A percentile compares a stretch with the other conserved stretches of the same genome.
These are phyloP conservation scores for Cornus kousa DNA, from an alignment of 148 eudicot genomes.

Conservation along the genomic window DNA sequence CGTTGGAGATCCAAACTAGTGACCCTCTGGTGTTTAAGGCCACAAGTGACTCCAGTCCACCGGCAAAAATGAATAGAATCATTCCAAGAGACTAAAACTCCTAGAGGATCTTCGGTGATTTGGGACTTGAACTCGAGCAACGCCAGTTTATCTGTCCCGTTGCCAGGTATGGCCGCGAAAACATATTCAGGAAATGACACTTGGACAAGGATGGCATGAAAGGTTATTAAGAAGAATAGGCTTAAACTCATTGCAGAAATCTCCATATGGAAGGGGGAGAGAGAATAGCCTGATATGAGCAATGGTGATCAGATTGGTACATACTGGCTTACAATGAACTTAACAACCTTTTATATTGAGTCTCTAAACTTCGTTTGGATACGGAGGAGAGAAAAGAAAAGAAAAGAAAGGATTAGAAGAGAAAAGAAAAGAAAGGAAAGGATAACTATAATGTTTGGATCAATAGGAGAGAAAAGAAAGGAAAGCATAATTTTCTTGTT, in stretches of 20 bases:
- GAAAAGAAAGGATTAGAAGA: too few relatives aligned
- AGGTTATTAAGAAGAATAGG: background rate
- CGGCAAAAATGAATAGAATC: constrained; percentile 23
- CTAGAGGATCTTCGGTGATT: constrained; percentile 13
- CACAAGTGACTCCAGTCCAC: constrained; percentile 38
- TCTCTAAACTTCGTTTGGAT: too few relatives aligned
- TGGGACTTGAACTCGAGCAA: constrained; percentile 21
- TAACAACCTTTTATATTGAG: background rate
- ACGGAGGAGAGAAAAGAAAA: too few relatives aligned
- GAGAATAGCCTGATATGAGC: background rate
- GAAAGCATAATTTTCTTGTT: too few relatives aligned
- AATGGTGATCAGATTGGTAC: background rate
- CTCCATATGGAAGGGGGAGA: background rate
- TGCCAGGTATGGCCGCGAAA: background rate
- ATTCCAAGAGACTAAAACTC: constrained; percentile 27
- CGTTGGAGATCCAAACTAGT: constrained; percentile 17
- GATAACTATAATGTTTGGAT: too few relatives aligned
- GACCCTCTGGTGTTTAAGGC: constrained; percentile 29
- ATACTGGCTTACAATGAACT: background rate
- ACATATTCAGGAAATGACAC: background rate
- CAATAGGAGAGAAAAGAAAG: too few relatives aligned
- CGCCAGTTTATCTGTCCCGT: constrained; percentile 14
- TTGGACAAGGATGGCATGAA: background rate
- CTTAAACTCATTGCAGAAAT: background rate
- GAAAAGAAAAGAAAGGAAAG: too few relatives aligned